Percentiles rank a stretch among this genome's conserved stretches.
Evolutionary conservation across 2,329 filamentous ascomycete species (phyloP).

Genomic region (Xylaria multiplex): DNA sequence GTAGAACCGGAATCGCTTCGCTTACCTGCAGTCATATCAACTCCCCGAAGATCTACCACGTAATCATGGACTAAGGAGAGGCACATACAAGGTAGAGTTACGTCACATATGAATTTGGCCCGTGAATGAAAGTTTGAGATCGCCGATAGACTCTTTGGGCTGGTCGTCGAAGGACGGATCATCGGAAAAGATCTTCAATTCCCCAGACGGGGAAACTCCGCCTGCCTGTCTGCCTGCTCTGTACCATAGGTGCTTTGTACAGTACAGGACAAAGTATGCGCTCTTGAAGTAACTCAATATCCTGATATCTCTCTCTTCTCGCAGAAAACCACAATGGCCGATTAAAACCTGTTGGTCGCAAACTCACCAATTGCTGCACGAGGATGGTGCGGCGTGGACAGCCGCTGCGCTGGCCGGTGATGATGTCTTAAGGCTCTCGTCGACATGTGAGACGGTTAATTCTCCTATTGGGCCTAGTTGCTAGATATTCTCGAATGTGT

Average conservation of each 20-base stretch:
- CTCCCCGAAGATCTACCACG: not conserved
- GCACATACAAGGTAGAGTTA: conserved; percentile 13
- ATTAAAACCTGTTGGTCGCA: conserved; percentile 16
- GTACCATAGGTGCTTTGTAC: not conserved
- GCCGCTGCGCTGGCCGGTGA: not conserved
- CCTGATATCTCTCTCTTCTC: not conserved
- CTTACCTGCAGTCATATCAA: conserved; percentile 18
- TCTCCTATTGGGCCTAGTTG: conserved; percentile 26
- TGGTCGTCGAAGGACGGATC: conserved; percentile 12
- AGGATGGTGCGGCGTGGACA: conserved; percentile 9
- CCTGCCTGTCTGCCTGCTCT: not conserved
- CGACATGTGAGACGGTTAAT: conserved; percentile 23
- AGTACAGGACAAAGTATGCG: conserved; percentile 1
- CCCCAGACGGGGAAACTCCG: conserved; percentile 20
- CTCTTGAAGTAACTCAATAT: not conserved
- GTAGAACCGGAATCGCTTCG: conserved; percentile 14
- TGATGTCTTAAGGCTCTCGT: conserved; percentile 23
- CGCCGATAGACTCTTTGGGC: conserved; percentile 11
- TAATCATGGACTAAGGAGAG: not conserved
- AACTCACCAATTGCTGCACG: conserved; percentile 19
- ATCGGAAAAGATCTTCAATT: conserved; percentile 3
- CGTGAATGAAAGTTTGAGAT: conserved; percentile 16
- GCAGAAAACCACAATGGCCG: not conserved
- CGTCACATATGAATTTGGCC: conserved; percentile 24
- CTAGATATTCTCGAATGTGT: conserved; percentile 26